phyloP scores from a whole-genome alignment of 2,329 filamentous ascomycete genomes.

The Elsinoe necatrix region DNA sequence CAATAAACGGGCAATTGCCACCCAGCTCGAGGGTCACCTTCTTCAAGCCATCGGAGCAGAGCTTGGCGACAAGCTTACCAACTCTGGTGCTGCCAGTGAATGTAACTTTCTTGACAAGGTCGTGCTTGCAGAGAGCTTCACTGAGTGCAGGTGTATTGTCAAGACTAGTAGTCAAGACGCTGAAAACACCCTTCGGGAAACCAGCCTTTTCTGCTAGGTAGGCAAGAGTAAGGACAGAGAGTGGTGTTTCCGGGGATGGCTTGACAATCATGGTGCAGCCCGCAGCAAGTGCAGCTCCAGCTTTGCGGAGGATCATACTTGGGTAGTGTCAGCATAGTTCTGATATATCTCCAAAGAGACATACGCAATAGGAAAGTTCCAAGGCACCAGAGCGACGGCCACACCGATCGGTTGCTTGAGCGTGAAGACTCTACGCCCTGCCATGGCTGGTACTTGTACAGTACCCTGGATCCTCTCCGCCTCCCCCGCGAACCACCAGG shows the following conservation, averaged over 20 bases:
- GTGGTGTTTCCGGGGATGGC: conserved; percentile 59
- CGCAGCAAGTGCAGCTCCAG: conserved; percentile 58
- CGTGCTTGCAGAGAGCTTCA: conserved; percentile 49
- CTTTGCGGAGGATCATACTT: conserved; percentile 57
- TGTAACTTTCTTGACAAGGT: conserved; percentile 52
- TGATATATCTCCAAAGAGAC: conserved; percentile 16
- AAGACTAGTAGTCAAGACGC: conserved; percentile 51
- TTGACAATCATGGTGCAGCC: conserved; percentile 68
- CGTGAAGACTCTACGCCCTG: conserved; percentile 58
- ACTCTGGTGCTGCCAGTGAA: conserved; percentile 55
- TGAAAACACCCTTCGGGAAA: conserved; percentile 53
- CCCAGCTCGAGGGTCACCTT: conserved; percentile 57
- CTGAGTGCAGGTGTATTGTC: conserved; percentile 47
- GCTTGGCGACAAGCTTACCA: conserved; percentile 53
- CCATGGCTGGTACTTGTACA: conserved; percentile 50
- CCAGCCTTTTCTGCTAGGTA: conserved; percentile 47
- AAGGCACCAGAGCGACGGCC: conserved; percentile 59
- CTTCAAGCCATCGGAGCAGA: conserved; percentile 53
- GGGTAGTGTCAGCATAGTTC: conserved; percentile 8
- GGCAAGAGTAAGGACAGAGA: conserved; percentile 48
- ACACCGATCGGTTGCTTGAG: conserved; percentile 69
- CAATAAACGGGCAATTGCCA: conserved; percentile 56
- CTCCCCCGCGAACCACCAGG: conserved; percentile 49
- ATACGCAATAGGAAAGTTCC: conserved; percentile 60
- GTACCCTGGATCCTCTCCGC: conserved; percentile 54